Conservation (phyloP, 2,329 filamentous ascomycete species). For the Verticillium dahliae region DNA sequence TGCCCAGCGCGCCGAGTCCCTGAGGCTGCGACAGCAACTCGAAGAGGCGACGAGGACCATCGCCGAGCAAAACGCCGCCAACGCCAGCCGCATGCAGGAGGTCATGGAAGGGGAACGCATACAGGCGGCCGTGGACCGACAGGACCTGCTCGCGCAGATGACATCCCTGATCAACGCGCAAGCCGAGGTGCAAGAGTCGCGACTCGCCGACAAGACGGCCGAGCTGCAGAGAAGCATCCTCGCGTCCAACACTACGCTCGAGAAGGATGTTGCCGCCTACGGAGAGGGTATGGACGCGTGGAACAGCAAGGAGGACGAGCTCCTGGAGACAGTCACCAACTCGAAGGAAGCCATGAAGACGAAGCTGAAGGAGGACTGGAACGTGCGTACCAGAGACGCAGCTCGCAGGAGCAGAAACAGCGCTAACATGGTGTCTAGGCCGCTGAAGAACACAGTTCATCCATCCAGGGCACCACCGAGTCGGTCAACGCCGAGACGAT, state of each 20-base stretch:
- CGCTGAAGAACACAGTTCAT: conserved; percentile 73
- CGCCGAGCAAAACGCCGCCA: conserved; percentile 59
- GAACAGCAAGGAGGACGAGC: conserved; percentile 60
- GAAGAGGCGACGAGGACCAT: conserved; percentile 62
- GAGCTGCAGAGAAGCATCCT: conserved; percentile 59
- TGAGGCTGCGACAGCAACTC: conserved; percentile 66
- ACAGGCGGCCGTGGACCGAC: conserved; percentile 66
- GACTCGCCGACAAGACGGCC: conserved; percentile 58
- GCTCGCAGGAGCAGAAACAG: conserved; percentile 9
- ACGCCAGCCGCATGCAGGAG: conserved; percentile 60
- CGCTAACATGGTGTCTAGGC: conserved; percentile 34
- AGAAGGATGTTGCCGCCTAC: conserved; percentile 60
- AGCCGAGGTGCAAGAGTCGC: conserved; percentile 64
- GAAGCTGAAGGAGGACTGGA: conserved; percentile 83
- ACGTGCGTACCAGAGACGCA: conserved; percentile 54
- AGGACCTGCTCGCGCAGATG: conserved; percentile 70
- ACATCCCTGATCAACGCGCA: conserved; percentile 69
- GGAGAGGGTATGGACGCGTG: conserved; percentile 67
- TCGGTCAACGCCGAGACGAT: conserved; percentile 88
- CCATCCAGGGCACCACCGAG: conserved; percentile 76
- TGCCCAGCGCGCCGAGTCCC: conserved; percentile 70
- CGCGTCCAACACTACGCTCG: conserved; percentile 57
- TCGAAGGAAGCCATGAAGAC: conserved; percentile 74
- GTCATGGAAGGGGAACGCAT: conserved; percentile 71
- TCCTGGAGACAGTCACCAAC: conserved; percentile 64